Conservation (phyloP, 179 eudicot species). For the Camellia oleifera region DNA sequence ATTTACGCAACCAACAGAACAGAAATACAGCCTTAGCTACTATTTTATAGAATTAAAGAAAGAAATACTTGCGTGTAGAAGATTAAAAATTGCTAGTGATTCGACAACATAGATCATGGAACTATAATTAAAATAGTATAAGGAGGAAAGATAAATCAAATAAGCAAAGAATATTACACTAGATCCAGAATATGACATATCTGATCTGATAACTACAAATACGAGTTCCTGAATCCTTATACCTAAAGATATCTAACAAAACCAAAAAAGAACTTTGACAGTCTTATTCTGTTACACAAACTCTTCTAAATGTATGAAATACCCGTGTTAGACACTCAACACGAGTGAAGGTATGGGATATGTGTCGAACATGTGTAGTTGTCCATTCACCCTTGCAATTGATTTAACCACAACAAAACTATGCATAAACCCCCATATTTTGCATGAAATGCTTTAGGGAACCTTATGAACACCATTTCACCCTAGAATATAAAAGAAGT, state of each 20-base stretch:
- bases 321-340: too few species aligned
- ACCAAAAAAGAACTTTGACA: background rate
- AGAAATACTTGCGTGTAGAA: constrained; percentile 2
- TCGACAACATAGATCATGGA: background rate
- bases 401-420: too few species aligned
- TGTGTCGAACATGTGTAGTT: too few species aligned
- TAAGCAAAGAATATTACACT: background rate
- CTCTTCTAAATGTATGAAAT: too few species aligned
- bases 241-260: constrained; percentile 1
- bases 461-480: too few species aligned
- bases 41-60: background rate
- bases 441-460: too few species aligned
- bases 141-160: background rate
- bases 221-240: background rate
- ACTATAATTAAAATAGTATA: background rate
- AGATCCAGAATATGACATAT: background rate
- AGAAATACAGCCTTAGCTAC: constrained; percentile 3
- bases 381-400: too few species aligned
- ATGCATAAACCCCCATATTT: too few species aligned
- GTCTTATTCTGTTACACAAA: background rate
- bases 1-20: background rate
- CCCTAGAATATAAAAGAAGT: too few species aligned
- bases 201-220: background rate
- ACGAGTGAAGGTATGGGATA: too few species aligned
- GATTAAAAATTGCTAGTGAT: background rate